Percentiles rank a stretch among this genome's conserved stretches.
Conservation (phyloP, 805 yeast genomes). For the Lipomyces chichibuensis region DNA sequence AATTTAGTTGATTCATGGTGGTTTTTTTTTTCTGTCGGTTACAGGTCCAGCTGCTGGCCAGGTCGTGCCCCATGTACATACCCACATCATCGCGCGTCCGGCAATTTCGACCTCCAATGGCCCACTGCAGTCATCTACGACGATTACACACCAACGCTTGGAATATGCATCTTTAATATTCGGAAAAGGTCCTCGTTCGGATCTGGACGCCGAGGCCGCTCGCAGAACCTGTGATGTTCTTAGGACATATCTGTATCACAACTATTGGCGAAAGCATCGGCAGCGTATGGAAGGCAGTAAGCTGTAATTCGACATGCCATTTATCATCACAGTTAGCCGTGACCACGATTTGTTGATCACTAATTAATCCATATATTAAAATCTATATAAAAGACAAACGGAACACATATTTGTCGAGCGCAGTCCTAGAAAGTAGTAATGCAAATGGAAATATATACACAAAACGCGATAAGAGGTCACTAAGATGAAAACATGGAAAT, state of each 20-base stretch:
- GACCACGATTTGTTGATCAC: not conserved
- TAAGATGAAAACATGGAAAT: not conserved
- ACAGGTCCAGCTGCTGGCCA: slow-evolving; percentile 75
- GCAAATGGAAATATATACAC: not conserved
- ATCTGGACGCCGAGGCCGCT: slow-evolving; percentile 39
- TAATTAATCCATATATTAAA: not conserved
- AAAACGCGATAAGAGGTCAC: not conserved
- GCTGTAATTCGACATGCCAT: not conserved
- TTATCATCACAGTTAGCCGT: not conserved
- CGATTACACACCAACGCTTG: slow-evolving; percentile 26
- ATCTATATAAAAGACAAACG: not conserved
- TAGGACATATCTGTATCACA: slow-evolving; percentile 3
- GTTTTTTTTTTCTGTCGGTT: not conserved
- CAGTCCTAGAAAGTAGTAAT: not conserved
- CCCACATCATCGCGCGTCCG: slow-evolving; percentile 79
- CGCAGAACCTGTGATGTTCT: not conserved
- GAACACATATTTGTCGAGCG: not conserved
- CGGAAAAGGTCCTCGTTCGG: slow-evolving; percentile 44
- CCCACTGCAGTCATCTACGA: not conserved
- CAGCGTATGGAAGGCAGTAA: not conserved
- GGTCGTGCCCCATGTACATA: slow-evolving; percentile 89
- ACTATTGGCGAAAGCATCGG: not conserved
- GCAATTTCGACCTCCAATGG: not conserved
- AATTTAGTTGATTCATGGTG: not conserved
- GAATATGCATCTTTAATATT: slow-evolving; percentile 40